Evolutionary conservation across 306 rosid genomes (phyloP).

Genomic region (Pyrus betulifolia): DNA sequence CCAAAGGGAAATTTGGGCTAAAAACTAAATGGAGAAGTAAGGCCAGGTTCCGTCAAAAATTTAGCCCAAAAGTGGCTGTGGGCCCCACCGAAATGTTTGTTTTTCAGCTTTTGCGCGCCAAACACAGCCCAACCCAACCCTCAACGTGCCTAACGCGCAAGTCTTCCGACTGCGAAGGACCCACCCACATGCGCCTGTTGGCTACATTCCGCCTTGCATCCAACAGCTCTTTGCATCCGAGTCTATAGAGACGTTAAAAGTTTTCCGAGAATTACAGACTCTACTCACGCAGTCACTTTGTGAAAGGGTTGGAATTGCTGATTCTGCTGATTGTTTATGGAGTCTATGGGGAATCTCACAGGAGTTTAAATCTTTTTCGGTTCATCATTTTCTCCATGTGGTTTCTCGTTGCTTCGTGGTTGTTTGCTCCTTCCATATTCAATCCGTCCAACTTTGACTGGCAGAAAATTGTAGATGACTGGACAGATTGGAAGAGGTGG

Average conservation of each 20-base stretch:
- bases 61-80: too few species aligned
- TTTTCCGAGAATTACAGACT: constrained; percentile 88
- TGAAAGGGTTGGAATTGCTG: constrained; percentile 85
- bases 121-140: too few species aligned
- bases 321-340: constrained; percentile 57
- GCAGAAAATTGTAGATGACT: constrained; percentile 98
- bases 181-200: too few species aligned
- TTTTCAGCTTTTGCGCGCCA: too few species aligned
- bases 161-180: too few species aligned
- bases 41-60: too few species aligned
- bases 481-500: constrained; percentile 98
- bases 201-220: too few species aligned
- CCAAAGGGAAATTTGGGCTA: too few species aligned
- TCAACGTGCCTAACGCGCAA: too few species aligned
- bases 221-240: too few species aligned
- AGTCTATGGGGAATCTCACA: constrained; percentile 60
- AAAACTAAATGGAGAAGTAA: too few species aligned
- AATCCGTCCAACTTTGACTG: constrained; percentile 94
- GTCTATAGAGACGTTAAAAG: constrained; percentile 6
- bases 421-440: constrained; percentile 94
- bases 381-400: constrained; percentile 87
- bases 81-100: too few species aligned
- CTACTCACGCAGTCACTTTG: constrained; percentile 91
- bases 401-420: constrained; percentile 88
- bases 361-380: constrained; percentile 53